These are phyloP conservation scores for Emmonsia crescens DNA, from an alignment of 2,329 filamentous ascomycete species.

Conservation along the genomic window DNA sequence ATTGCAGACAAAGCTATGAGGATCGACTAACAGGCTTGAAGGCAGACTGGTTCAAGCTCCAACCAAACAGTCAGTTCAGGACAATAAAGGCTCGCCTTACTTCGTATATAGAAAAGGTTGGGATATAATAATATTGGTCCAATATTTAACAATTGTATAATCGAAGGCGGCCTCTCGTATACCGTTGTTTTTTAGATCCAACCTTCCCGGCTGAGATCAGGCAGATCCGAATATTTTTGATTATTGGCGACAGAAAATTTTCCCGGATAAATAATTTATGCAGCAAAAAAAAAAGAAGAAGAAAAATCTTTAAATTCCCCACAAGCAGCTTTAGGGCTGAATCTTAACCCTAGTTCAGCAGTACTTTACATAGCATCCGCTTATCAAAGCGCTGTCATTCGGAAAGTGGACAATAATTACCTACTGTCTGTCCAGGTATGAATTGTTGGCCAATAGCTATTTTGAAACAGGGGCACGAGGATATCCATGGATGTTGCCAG, in stretches of 20 bases:
- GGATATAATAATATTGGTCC: too few species aligned
- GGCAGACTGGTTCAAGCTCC: too few species aligned
- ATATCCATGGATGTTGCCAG: too few species aligned
- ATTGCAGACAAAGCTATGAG: neutral
- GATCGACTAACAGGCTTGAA: neutral
- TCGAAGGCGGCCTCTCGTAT: neutral
- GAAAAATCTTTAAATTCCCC: neutral
- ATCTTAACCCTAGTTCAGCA: conserved; percentile 1
- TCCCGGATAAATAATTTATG: neutral
- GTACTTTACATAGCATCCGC: neutral
- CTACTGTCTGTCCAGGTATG: too few species aligned
- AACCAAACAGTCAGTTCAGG: neutral
- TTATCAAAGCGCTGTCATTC: too few species aligned
- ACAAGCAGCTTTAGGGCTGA: neutral
- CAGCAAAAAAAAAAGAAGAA: neutral
- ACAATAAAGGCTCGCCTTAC: neutral
- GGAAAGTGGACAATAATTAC: too few species aligned
- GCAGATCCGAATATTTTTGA: neutral
- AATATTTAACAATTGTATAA: neutral
- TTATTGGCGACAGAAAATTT: neutral
- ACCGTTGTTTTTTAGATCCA: neutral
- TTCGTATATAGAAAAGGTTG: too few species aligned
- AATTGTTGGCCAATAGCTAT: too few species aligned
- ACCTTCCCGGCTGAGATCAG: neutral
- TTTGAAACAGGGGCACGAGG: too few species aligned